Conservation (phyloP, 2,329 filamentous ascomycete genomes). For the Trichoderma endophyticum region DNA sequence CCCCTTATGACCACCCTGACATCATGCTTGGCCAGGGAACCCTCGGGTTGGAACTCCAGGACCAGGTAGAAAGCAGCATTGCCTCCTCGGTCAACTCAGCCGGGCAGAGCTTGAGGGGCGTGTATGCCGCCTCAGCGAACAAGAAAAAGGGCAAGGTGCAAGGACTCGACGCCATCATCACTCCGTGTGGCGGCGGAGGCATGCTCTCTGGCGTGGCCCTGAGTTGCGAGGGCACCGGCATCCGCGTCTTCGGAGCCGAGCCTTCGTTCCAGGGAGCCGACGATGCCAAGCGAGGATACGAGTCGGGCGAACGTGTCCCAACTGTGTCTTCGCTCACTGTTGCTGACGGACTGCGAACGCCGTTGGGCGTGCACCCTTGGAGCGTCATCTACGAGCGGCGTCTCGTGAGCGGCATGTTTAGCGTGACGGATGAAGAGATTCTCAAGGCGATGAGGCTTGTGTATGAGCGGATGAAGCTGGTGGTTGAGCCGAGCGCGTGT, state of each 20-base stretch:
- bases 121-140: conserved; percentile 13
- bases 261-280: conserved; percentile 80
- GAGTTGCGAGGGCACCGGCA: conserved; percentile 67
- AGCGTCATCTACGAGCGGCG: conserved; percentile 65
- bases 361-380: conserved; percentile 76
- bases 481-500: conserved; percentile 83
- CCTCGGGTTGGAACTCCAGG: conserved; percentile 74
- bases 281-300: conserved; percentile 71
- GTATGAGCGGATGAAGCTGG: conserved; percentile 82
- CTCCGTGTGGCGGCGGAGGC: conserved; percentile 84
- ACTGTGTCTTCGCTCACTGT: conserved; percentile 74
- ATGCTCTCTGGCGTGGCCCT: conserved; percentile 82
- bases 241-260: conserved; percentile 81
- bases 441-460: conserved; percentile 71
- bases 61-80: conserved; percentile 62
- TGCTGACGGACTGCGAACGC: conserved; percentile 84
- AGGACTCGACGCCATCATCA: conserved; percentile 67
- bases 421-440: conserved; percentile 81
- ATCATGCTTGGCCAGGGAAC: conserved; percentile 95
- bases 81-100: conserved; percentile 23
- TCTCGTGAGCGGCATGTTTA: conserved; percentile 69
- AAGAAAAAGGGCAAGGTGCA: conserved; percentile 19
- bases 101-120: neutral
- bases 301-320: conserved; percentile 60
- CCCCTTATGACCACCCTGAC: conserved; percentile 89